Percentiles rank a stretch among this genome's conserved stretches.
These are phyloP conservation scores for Colletotrichum theobromicola DNA, from an alignment of 2,329 filamentous ascomycete genomes.

Conservation along the genomic window DNA sequence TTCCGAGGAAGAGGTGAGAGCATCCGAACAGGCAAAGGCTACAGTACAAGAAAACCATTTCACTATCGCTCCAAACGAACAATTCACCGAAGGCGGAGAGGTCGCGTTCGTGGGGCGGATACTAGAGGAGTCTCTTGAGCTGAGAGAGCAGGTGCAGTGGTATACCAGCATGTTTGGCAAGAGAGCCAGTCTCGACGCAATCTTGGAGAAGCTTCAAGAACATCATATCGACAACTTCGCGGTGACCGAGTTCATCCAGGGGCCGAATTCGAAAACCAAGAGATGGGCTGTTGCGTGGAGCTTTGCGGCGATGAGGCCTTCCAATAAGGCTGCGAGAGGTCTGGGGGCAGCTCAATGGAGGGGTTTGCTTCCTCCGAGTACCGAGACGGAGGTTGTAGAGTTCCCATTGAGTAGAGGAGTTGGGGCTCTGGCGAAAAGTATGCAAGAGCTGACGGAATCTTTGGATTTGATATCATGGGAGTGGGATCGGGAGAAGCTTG, in stretches of 20 bases:
- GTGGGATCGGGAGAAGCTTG: conserved; percentile 59
- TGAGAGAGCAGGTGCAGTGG: conserved; percentile 74
- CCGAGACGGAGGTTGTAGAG: conserved; percentile 39
- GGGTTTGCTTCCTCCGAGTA: conserved; percentile 47
- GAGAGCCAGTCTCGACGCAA: conserved; percentile 67
- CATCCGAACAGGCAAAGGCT: conserved; percentile 69
- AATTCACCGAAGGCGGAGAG: conserved; percentile 84
- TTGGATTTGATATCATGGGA: conserved; percentile 68
- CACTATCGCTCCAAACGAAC: conserved; percentile 82
- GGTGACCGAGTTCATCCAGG: conserved; percentile 80
- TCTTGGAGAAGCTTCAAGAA: conserved; percentile 64
- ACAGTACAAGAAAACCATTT: conserved; percentile 73
- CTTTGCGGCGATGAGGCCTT: conserved; percentile 71
- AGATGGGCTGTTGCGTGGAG: conserved; percentile 93
- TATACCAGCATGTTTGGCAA: conserved; percentile 93
- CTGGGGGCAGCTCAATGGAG: conserved; percentile 44
- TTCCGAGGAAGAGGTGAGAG: conserved; percentile 71
- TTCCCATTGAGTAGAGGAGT: conserved; percentile 31
- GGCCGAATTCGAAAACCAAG: conserved; percentile 75
- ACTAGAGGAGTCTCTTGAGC: conserved; percentile 68
- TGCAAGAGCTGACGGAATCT: conserved; percentile 52
- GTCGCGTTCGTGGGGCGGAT: conserved; percentile 75
- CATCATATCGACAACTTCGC: conserved; percentile 77
- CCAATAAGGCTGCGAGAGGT: conserved; percentile 48
- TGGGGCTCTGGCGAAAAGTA: conserved; percentile 33